Conservation (phyloP, 2,329 filamentous ascomycete genomes). For the Colletotrichum zoysiae region DNA sequence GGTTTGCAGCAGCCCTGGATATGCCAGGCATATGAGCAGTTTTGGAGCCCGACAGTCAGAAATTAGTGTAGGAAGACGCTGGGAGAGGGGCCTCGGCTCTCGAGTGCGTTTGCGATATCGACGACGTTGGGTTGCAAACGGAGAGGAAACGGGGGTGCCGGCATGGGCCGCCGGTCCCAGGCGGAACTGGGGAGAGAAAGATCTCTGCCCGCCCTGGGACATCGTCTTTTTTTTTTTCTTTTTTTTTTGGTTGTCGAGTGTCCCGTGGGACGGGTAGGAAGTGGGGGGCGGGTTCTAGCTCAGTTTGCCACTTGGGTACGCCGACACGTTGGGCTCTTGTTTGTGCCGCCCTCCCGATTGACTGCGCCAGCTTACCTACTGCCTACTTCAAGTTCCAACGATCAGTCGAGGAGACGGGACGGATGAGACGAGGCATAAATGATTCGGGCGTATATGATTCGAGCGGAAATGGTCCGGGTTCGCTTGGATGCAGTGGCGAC, state of each 20-base stretch:
- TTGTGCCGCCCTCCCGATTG: background rate
- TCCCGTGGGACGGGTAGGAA: background rate
- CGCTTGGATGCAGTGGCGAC: constrained; percentile 7
- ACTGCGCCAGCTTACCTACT: background rate
- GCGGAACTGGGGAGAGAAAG: background rate
- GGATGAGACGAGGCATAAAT: background rate
- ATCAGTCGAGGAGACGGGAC: background rate
- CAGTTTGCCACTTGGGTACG: constrained; percentile 25
- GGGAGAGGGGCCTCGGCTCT: background rate
- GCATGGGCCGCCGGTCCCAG: constrained; percentile 9
- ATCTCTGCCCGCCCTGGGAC: background rate
- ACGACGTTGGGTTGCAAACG: constrained; percentile 5
- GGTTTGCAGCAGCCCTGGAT: background rate
- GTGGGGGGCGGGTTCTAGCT: background rate
- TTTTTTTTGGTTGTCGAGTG: background rate
- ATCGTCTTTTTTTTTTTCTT: too few relatives aligned
- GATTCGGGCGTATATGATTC: constrained; percentile 2
- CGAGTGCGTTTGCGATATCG: background rate
- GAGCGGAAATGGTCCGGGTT: background rate
- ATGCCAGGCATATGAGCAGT: background rate
- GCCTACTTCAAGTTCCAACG: background rate
- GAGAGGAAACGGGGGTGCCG: constrained; percentile 5
- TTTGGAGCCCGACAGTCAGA: background rate
- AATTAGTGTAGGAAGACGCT: background rate
- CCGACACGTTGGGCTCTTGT: constrained; percentile 12